A percentile compares a stretch with the other conserved stretches of the same genome.
phyloP scores from a whole-genome alignment of 1,139 yeast genomes.

The Groenewaldozyma auringiensis region DNA sequence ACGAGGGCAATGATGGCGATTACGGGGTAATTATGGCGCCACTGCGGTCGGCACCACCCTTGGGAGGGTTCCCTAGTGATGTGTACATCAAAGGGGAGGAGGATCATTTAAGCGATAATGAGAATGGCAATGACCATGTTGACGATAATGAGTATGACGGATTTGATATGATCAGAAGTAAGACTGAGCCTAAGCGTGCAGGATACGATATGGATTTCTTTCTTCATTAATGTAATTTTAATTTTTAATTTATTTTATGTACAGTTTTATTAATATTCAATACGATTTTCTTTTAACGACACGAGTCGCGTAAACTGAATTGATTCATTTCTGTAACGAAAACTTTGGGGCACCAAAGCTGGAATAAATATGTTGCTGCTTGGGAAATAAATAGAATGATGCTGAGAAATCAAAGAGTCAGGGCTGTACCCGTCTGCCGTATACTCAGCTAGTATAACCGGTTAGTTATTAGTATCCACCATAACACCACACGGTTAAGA shows the following conservation, averaged over 20 bases:
- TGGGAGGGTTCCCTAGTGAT: background rate
- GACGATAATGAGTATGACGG: background rate
- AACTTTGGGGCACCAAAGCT: background rate
- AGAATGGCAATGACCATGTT: background rate
- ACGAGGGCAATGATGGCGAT: constrained; percentile 8
- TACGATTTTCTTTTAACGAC: no score
- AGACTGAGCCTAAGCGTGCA: constrained; percentile 10
- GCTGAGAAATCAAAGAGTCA: no score
- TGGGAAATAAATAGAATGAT: no score
- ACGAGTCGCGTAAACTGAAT: no score
- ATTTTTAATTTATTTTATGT: no score
- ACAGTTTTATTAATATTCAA: no score
- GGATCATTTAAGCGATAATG: background rate
- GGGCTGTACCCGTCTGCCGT: no score
- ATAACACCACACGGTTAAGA: background rate
- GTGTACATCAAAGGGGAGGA: background rate
- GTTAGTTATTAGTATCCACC: no score
- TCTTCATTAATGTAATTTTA: background rate
- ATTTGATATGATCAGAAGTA: constrained; percentile 10
- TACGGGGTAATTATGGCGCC: constrained; percentile 4
- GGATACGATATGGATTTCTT: constrained; percentile 3
- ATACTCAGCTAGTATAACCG: no score
- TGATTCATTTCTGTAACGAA: no score
- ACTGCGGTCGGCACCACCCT: constrained; percentile 13
- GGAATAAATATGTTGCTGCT: no score